Conservation (phyloP, 2,329 filamentous ascomycete genomes). For the Paraphaeosphaeria minitans region DNA sequence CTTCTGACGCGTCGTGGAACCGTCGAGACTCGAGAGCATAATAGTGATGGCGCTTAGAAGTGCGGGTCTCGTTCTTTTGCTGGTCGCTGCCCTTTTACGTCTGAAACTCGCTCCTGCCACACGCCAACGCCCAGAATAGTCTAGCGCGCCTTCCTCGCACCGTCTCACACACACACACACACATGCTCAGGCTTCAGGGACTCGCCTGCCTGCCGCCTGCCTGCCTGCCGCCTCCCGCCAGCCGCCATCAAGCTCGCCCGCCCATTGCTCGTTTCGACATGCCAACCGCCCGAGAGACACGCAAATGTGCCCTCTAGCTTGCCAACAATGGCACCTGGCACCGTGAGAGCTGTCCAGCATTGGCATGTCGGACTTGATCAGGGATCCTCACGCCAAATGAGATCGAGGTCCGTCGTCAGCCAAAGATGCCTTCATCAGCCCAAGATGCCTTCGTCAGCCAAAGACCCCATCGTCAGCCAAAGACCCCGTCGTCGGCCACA, state of each 20-base stretch:
- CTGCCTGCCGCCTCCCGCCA: not conserved
- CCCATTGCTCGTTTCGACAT: not conserved
- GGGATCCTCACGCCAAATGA: constrained; percentile 9
- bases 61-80: no score
- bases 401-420: not conserved
- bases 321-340: constrained; percentile 10
- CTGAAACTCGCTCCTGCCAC: constrained; percentile 17
- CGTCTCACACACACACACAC: not conserved
- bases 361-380: constrained; percentile 22
- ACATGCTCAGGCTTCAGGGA: no score
- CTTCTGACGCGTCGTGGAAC: not conserved
- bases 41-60: no score
- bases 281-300: constrained; percentile 6
- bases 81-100: constrained; percentile 3
- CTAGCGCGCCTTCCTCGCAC: no score
- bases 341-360: not conserved
- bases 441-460: no score
- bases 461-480: no score
- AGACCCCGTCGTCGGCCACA: not conserved
- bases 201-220: not conserved
- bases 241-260: not conserved
- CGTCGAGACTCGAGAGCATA: no score
- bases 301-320: not conserved
- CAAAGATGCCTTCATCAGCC: not conserved
- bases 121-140: not conserved